Evolutionary conservation across 345 rosid species (phyloP), one percentile per base, ranked within the genome.

Genomic region (Alliaria petiolata): DNA sequence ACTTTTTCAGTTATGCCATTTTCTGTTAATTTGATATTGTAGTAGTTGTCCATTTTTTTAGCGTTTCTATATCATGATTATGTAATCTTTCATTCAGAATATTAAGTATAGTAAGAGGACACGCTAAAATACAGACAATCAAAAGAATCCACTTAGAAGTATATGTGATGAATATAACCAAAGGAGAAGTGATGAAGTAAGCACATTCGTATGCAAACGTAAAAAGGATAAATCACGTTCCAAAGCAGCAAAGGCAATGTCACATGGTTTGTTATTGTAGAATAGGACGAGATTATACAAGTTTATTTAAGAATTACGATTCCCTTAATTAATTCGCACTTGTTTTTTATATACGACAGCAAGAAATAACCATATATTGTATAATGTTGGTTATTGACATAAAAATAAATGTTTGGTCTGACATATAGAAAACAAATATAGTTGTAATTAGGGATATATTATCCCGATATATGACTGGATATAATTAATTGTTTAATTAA

Each of bases 161-260:
- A 34, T 13, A 0, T 47, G 43, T 65, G 35, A 51, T 26, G 6
- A 40, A 53, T 13, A 6, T 19, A 54, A 43, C 31, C 25, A 43
- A 8, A 40, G 15, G 25, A 34, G 5, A 69, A 43, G 25, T 13
- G 58, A 42, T 62, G 62, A 62, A 52, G 76, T 62, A 71, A 71
- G 69, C 69, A 52, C 69, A 61, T 54, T 62, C 76, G 54, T 62
- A 52, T 20, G 62, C 51, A 61, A 57, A 71, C 62, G 62, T 62
- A 33, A 42, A 71, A 20, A 7, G 16, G 20, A 52, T 43, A 31
- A 2, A 63, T 33, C 38, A 62, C 62, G 69, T 62, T 54, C 22
- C n/a, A 53, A 65, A 53, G 38, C 63, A 53, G 47, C 70, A 63
- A 49, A 22, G 55, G 36, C 55, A 52, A 34, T 30, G 28, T 17